phyloP scores from a whole-genome alignment of 2,329 filamentous ascomycete genomes.

The Aspergillus sp. region DNA sequence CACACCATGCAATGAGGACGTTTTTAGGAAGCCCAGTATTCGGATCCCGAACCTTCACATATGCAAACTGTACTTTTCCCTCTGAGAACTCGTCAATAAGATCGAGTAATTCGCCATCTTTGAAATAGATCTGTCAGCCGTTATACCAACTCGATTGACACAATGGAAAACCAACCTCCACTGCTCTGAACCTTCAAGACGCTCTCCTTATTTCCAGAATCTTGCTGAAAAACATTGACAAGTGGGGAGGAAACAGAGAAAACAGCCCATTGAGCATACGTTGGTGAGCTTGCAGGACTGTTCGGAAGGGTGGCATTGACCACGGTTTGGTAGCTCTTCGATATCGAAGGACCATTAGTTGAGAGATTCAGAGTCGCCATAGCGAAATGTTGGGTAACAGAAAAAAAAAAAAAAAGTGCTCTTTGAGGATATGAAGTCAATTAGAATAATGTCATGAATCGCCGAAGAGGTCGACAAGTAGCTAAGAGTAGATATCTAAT shows the following conservation, averaged over 20 bases:
- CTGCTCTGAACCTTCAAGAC: conserved; percentile 89
- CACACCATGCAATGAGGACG: conserved; percentile 93
- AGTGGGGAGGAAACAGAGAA: conserved; percentile 90
- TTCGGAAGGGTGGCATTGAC: conserved; percentile 55
- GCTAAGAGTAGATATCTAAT: too few species aligned
- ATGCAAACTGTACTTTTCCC: conserved; percentile 93
- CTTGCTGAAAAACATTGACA: conserved; percentile 81
- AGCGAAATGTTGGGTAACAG: conserved; percentile 3
- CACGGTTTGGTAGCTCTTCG: conserved; percentile 65
- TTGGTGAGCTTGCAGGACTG: conserved; percentile 61
- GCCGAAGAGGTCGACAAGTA: neutral
- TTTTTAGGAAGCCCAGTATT: conserved; percentile 86
- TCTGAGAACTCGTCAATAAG: conserved; percentile 95
- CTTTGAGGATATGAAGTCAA: neutral
- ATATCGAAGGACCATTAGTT: conserved; percentile 71
- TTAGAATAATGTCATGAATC: neutral
- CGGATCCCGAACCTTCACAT: conserved; percentile 91
- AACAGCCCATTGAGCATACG: conserved; percentile 86
- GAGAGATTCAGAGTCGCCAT: conserved; percentile 81
- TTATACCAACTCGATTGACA: neutral
- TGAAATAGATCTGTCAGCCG: neutral
- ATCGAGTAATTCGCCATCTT: conserved; percentile 85
- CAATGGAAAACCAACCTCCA: conserved; percentile 56
- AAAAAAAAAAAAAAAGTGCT: neutral
- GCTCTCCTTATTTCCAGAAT: conserved; percentile 79